Evolutionary conservation across 2,329 filamentous ascomycete species (phyloP).

Genomic region (Talaromyces albobiverticillius): DNA sequence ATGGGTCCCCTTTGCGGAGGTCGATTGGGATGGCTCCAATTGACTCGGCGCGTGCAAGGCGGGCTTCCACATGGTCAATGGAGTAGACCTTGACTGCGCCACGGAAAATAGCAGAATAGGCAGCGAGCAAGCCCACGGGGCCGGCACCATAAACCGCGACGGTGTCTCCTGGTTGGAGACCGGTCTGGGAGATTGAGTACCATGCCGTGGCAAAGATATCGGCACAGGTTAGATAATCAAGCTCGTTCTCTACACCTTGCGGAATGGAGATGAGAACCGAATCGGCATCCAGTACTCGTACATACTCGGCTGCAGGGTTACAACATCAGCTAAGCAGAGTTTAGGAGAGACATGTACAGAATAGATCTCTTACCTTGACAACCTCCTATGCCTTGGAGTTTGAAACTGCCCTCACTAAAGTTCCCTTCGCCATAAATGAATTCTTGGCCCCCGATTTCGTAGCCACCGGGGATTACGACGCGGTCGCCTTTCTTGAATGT

Average conservation of each 20-base stretch:
- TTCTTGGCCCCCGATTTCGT: too few species aligned
- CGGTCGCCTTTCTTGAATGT: constrained; percentile 19
- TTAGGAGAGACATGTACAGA: too few species aligned
- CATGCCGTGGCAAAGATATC: constrained; percentile 43
- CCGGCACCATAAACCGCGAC: constrained; percentile 63
- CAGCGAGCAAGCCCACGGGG: constrained; percentile 63
- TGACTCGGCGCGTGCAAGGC: constrained; percentile 58
- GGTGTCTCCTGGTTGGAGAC: constrained; percentile 48
- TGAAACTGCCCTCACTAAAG: too few species aligned
- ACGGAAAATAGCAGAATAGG: constrained; percentile 59
- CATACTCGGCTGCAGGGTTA: constrained; percentile 17
- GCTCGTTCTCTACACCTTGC: neutral
- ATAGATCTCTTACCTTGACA: neutral
- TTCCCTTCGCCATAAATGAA: too few species aligned
- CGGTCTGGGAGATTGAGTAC: constrained; percentile 33
- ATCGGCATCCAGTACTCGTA: constrained; percentile 20
- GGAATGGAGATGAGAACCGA: constrained; percentile 18
- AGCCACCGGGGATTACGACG: constrained; percentile 18
- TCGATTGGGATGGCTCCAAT: constrained; percentile 57
- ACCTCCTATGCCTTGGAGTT: neutral
- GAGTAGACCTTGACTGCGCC: constrained; percentile 61
- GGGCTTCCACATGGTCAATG: constrained; percentile 60
- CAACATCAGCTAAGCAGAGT: too few species aligned
- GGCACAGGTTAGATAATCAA: constrained; percentile 25
- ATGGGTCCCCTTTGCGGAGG: constrained; percentile 57